Evolutionary conservation across 176 grass and related monocot genomes (phyloP), one percentile per base, ranked within the genome.

Genomic region (Avena atlantica): DNA sequence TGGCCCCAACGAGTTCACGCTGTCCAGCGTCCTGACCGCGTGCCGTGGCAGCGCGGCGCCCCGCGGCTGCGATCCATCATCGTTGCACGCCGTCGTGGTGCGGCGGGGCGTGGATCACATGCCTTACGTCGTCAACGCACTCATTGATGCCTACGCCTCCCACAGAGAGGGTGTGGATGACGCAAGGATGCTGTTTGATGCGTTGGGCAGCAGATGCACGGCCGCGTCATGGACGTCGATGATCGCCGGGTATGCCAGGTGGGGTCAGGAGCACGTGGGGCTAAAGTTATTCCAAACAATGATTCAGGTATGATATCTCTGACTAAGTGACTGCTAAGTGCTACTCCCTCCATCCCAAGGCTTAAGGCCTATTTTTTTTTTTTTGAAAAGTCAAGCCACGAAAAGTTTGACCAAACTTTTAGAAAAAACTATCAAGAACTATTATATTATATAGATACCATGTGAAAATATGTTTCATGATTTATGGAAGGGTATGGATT

Each of bases 221-320:
- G 77, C 81, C 0, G 77, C 78, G 27, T 87, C 93, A 4, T 95
- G 90, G 90, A 92, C 90, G 1, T 90, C 76, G n/a, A 89, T 95
- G 90, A 89, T 95, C 12, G 64, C 93, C 1, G 63, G 88, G 10
- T 95, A 87, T 68, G 47, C 80, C 61, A 55, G 83, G 15, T 81
- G 75, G 76, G 83, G 88, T 9, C 15, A 56, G 37, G 90, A 80
- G 56, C 51, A 21, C 50, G 48, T 51, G 12, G 83, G 80, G 27
- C 45, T 90, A 16, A 27, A 60, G 6, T 15, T 92, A 70, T 91
- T 95, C 55, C 73, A 42, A 29, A 69, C 3, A 25, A 95, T 91
- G 81, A 40, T 91, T 72, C 86, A 87, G 79, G 93, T 95, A 29
- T 14, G 23, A 81, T 85, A 16, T 83, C 55, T 55, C 74, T 37